A percentile compares a stretch with the other conserved stretches of the same genome.
phyloP scores from a whole-genome alignment of 192 early-diverging fungal species.

The Coemansia sp. region DNA sequence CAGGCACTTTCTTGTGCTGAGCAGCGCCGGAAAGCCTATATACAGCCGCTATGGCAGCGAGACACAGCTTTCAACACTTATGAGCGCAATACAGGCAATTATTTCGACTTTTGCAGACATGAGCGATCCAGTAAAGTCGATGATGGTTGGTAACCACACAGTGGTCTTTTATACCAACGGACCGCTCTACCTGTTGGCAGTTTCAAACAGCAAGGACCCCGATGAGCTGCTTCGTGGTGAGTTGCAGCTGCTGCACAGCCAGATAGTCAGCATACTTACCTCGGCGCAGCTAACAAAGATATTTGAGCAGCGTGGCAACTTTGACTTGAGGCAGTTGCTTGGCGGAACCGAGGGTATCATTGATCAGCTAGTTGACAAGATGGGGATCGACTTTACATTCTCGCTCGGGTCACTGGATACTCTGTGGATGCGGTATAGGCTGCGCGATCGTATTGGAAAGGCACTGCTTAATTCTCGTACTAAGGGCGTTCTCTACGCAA shows the following conservation, averaged over 20 bases:
- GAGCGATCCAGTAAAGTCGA: conserved; percentile 70
- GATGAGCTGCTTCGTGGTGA: conserved; percentile 77
- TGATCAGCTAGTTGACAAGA: conserved; percentile 67
- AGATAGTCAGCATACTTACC: conserved; percentile 84
- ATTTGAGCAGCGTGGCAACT: conserved; percentile 82
- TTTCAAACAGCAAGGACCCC: conserved; percentile 75
- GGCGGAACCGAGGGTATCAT: conserved; percentile 80
- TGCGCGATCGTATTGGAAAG: conserved; percentile 69
- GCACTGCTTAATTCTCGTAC: conserved; percentile 56
- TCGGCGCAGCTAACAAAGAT: conserved; percentile 75
- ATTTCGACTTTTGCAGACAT: conserved; percentile 80
- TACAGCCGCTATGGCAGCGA: conserved; percentile 93
- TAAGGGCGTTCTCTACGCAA: conserved; percentile 73
- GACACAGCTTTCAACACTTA: conserved; percentile 76
- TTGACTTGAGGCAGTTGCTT: conserved; percentile 82
- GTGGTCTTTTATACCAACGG: conserved; percentile 81
- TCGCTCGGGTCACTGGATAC: conserved; percentile 74
- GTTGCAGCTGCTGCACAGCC: conserved; percentile 73
- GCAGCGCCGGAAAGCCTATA: conserved; percentile 92
- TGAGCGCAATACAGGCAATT: conserved; percentile 89
- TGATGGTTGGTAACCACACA: conserved; percentile 62
- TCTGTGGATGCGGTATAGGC: conserved; percentile 62
- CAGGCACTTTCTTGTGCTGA: conserved; percentile 92
- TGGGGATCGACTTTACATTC: conserved; percentile 70
- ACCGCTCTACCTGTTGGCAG: conserved; percentile 83